Percentiles rank a stretch among this genome's conserved stretches.
These are phyloP conservation scores for Diplodia mutila DNA, from an alignment of 2,329 filamentous ascomycete species.

Conservation along the genomic window DNA sequence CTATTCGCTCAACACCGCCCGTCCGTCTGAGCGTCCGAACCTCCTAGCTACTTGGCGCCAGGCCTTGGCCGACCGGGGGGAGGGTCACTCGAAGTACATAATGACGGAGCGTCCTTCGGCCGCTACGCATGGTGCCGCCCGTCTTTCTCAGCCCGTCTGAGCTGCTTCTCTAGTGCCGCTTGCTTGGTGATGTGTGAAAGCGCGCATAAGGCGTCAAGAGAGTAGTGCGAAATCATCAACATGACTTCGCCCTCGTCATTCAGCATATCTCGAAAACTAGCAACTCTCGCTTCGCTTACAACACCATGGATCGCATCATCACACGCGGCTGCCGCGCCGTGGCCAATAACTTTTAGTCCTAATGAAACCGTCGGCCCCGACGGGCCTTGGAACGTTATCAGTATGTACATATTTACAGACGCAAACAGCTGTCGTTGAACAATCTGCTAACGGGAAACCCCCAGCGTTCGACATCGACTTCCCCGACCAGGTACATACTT, in stretches of 20 bases:
- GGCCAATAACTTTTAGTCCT: background rate
- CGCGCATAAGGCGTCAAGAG: too few species aligned
- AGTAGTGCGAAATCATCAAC: background rate
- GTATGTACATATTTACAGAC: too few species aligned
- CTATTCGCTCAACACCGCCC: background rate
- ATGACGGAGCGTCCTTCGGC: background rate
- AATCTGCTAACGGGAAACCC: background rate
- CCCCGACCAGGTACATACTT: background rate
- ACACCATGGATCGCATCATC: background rate
- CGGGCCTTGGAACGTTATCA: conserved; percentile 16
- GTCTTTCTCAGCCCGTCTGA: background rate
- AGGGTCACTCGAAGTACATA: background rate
- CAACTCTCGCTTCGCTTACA: background rate
- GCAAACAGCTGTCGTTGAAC: too few species aligned
- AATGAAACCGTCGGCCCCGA: conserved; percentile 5
- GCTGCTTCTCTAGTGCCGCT: background rate
- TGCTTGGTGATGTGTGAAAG: background rate
- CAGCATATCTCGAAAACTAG: background rate
- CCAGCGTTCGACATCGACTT: background rate
- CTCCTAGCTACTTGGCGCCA: background rate
- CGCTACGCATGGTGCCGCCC: background rate
- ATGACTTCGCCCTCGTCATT: background rate
- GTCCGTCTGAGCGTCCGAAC: background rate
- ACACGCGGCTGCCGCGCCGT: background rate
- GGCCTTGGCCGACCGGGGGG: too few species aligned